These are phyloP conservation scores for Posidonia oceanica DNA, from an alignment of 116 monocot genomes.

Conservation along the genomic window DNA sequence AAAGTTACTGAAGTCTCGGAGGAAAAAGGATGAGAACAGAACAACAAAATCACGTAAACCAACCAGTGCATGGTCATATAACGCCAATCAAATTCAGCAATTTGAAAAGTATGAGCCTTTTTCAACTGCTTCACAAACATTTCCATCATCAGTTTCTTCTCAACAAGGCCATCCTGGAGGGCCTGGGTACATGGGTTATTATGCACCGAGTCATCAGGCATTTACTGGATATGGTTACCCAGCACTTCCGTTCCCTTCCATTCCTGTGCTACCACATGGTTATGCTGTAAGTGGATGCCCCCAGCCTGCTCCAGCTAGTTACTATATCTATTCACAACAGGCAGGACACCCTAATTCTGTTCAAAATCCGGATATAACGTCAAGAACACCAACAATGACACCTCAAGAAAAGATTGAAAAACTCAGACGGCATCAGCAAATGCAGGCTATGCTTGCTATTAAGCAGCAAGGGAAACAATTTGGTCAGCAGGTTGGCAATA, in stretches of 20 bases:
- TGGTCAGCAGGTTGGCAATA: slow-evolving; percentile 28
- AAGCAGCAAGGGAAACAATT: slow-evolving; percentile 79
- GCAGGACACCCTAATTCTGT: background rate
- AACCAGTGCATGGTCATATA: background rate
- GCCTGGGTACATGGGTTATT: slow-evolving; percentile 13
- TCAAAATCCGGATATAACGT: background rate
- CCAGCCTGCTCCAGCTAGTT: slow-evolving; percentile 13
- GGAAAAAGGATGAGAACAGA: slow-evolving; percentile 29
- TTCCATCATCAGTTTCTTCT: slow-evolving; percentile 9
- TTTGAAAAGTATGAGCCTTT: slow-evolving; percentile 11
- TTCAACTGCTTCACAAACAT: slow-evolving; percentile 9
- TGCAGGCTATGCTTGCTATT: slow-evolving; percentile 90
- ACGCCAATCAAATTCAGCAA: slow-evolving; percentile 7
- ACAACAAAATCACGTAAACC: slow-evolving; percentile 16
- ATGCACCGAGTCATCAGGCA: slow-evolving; percentile 26
- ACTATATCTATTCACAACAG: background rate
- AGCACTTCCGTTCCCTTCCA: slow-evolving; percentile 22
- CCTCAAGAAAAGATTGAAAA: slow-evolving; percentile 93
- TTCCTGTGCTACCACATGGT: slow-evolving; percentile 15
- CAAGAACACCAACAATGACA: slow-evolving; percentile 42
- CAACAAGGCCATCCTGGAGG: slow-evolving; percentile 21
- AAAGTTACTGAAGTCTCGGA: slow-evolving; percentile 18
- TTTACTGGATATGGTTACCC: slow-evolving; percentile 46
- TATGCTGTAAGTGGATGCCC: slow-evolving; percentile 18
- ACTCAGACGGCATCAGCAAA: slow-evolving; percentile 66